Evolutionary conservation across 164 flowering plant genomes (phyloP), one percentile per base, ranked within the genome.

Genomic region (Paratinospora sagittata): DNA sequence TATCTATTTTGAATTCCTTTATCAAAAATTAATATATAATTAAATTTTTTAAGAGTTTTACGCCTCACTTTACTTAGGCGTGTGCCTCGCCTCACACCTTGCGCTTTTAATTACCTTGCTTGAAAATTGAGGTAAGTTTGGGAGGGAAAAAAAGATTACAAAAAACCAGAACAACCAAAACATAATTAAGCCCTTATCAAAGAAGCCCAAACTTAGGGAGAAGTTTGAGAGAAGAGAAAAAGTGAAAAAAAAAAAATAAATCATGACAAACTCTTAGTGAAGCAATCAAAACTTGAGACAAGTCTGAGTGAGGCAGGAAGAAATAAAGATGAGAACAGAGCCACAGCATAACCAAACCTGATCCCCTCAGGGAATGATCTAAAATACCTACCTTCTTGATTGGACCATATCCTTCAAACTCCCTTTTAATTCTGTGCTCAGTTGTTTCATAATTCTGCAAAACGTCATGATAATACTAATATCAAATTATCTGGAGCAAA

Each of bases 371-470:
- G 84, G 88, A 74, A 77, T 82, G 82, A 84, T 78, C 76, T 73
- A 77, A 76, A 80, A 82, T 87, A 96, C 99, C 91, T 96, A 96
- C 99, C 97, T 92, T 88, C 77, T 96, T 96, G 79, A 96, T 90
- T 76, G 99, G 97, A 41, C 99, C 99, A 90, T 91, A 93, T 61
- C 92, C 86, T 80, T 96, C 99, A 86, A 96, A 93, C 89, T 96
- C 99, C 88, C 98, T 89, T 90, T 96, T 93, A 75, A 96, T 74
- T 84, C 87, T 89, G 83, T 91, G 87, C 82, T 96, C 99, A 10
- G 89, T 83, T 70, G 99, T 84, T 86, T 96, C 99, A 77, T 91
- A 96, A 77, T 81, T 96, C 99, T 96, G 91, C 82, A 80, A 75
- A 30, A 49, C 11, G 64, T 30, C 33, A 72, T 13, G 30, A 14